phyloP scores from a whole-genome alignment of 169 alveolate genomes.

The Neospora caninum region DNA sequence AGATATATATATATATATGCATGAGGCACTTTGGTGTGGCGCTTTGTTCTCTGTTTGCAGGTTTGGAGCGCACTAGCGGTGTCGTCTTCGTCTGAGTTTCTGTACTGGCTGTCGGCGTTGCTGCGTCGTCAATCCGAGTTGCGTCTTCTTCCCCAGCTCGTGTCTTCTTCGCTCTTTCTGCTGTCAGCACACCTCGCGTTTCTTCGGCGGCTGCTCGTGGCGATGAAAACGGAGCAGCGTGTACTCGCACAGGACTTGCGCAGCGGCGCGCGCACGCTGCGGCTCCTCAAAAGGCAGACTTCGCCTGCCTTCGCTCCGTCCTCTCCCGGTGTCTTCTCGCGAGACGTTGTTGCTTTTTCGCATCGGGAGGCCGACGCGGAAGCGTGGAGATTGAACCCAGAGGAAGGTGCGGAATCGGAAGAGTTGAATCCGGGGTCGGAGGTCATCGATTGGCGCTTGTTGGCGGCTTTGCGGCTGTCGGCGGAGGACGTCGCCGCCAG shows the following conservation, averaged over 20 bases:
- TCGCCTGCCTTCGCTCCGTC: not conserved
- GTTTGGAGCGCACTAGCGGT: not conserved
- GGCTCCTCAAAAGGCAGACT: not conserved
- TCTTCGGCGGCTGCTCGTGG: not conserved
- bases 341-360: too few species aligned
- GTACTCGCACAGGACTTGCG: not conserved
- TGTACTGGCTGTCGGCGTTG: slow-evolving; percentile 11
- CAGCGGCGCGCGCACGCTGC: not conserved
- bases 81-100: not conserved
- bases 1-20: too few species aligned
- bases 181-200: not conserved
- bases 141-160: not conserved
- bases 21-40: too few species aligned
- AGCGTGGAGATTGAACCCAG: not conserved
- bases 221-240: not conserved
- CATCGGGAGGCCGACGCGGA: not conserved
- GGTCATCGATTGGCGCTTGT: not conserved
- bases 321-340: too few species aligned
- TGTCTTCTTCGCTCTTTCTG: not conserved
- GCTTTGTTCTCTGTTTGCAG: not conserved
- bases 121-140: slow-evolving; percentile 8
- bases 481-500: too few species aligned
- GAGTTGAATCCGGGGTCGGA: not conserved
- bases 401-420: too few species aligned
- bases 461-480: not conserved